Evolutionary conservation across 495 filamentous ascomycete genomes (phyloP).

Genomic region (Lasiosphaeria hispida): DNA sequence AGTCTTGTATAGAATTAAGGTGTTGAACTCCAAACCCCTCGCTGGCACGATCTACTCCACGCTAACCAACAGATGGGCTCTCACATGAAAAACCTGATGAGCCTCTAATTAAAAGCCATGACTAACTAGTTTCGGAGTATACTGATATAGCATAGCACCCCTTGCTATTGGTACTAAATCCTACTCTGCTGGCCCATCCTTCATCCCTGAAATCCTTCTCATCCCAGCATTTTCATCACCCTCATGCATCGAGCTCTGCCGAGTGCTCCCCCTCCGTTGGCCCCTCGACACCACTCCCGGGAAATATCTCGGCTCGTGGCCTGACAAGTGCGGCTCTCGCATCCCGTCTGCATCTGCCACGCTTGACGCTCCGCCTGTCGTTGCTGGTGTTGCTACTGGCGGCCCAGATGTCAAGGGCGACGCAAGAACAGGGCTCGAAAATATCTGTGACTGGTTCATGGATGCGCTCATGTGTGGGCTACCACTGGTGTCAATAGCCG

Average conservation of each 20-base stretch:
- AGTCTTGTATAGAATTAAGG: too few species aligned
- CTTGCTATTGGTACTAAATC: too few species aligned
- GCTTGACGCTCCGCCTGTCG: neutral
- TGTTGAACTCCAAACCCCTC: too few species aligned
- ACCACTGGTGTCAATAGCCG: constrained; percentile 23
- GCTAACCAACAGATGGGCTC: too few species aligned
- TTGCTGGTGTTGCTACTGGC: neutral
- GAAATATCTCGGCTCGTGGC: constrained; percentile 66
- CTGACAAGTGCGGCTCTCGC: constrained; percentile 44
- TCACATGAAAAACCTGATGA: too few species aligned
- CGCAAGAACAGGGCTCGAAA: constrained; percentile 18
- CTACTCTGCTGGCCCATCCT: neutral
- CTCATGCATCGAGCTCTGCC: constrained; percentile 40
- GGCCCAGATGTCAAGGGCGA: constrained; percentile 13
- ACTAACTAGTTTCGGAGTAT: too few species aligned
- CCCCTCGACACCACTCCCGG: constrained; percentile 66
- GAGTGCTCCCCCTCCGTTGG: constrained; percentile 48
- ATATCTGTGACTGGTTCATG: constrained; percentile 19
- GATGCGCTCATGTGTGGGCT: constrained; percentile 11
- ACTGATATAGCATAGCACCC: too few species aligned
- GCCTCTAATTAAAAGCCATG: too few species aligned
- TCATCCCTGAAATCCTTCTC: neutral
- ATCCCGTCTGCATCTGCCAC: constrained; percentile 1
- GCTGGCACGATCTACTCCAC: too few species aligned
- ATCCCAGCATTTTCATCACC: constrained; percentile 22